Evolutionary conservation across 2,329 filamentous ascomycete species (phyloP).

Genomic region (Penicillium sp.): DNA sequence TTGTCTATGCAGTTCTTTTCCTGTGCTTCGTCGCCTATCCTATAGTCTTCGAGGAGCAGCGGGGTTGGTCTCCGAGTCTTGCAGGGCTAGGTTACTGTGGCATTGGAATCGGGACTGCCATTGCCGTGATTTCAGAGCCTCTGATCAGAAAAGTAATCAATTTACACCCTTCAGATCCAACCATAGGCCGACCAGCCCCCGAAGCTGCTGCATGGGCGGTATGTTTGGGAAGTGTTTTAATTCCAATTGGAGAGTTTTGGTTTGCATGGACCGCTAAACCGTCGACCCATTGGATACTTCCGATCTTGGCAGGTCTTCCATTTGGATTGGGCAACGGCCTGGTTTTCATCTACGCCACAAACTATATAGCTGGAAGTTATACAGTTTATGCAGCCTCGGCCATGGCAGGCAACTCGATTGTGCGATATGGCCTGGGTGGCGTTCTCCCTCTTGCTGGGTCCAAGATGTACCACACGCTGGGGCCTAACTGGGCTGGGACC

Average conservation of each 20-base stretch:
- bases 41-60: constrained; percentile 71
- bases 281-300: constrained; percentile 74
- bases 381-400: constrained; percentile 76
- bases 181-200: constrained; percentile 62
- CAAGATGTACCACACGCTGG: constrained; percentile 68
- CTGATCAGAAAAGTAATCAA: constrained; percentile 74
- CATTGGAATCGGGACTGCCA: constrained; percentile 54
- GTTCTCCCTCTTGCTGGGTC: constrained; percentile 72
- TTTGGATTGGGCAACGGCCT: constrained; percentile 74
- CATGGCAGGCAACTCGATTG: constrained; percentile 74
- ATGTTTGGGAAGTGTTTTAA: constrained; percentile 71
- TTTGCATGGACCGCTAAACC: constrained; percentile 80
- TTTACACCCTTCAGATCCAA: constrained; percentile 67
- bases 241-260: constrained; percentile 74
- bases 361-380: constrained; percentile 75
- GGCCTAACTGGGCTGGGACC: constrained; percentile 74
- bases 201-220: constrained; percentile 78
- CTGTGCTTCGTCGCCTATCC: constrained; percentile 85
- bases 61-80: constrained; percentile 72
- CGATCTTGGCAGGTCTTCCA: constrained; percentile 73
- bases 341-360: constrained; percentile 75
- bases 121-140: constrained; percentile 61
- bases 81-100: constrained; percentile 76
- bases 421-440: constrained; percentile 70
- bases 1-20: constrained; percentile 82